These are phyloP conservation scores for Flaveria linearis DNA, from an alignment of 129 eudicot genomes.

Conservation along the genomic window DNA sequence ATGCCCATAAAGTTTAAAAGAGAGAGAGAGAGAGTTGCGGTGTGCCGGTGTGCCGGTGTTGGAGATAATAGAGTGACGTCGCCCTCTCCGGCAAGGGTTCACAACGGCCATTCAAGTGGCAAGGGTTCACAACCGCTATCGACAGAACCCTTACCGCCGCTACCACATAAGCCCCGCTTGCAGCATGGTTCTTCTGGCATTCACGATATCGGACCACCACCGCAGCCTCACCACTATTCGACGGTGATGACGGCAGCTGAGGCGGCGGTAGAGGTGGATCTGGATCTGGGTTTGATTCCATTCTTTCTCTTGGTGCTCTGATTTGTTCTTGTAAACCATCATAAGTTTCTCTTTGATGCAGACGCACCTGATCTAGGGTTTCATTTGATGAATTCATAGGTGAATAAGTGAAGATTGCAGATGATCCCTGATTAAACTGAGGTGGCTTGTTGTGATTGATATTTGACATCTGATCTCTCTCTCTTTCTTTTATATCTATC, in stretches of 20 bases:
- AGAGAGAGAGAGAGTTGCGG: too few species aligned
- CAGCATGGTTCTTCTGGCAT: too few species aligned
- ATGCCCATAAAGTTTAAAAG: too few species aligned
- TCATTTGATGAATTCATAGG: constrained; percentile 37
- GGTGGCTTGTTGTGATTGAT: constrained; percentile 29
- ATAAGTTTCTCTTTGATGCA: constrained; percentile 34
- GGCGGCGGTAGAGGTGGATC: constrained; percentile 18
- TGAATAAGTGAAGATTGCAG: constrained; percentile 31
- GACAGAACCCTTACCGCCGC: too few species aligned
- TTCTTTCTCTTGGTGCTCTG: constrained; percentile 13
- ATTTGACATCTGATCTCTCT: constrained; percentile 14
- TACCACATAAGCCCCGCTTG: too few species aligned
- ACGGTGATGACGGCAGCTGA: neutral
- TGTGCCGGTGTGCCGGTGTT: too few species aligned
- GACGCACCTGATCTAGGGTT: constrained; percentile 51
- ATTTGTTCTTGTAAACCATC: constrained; percentile 33
- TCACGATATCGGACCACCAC: constrained; percentile 38
- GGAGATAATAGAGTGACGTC: too few species aligned
- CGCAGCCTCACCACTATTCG: constrained; percentile 4
- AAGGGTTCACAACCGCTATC: too few species aligned
- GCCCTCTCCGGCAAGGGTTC: too few species aligned
- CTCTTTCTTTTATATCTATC: too few species aligned
- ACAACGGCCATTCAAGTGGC: too few species aligned
- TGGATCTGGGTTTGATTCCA: constrained; percentile 38
- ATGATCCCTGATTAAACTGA: constrained; percentile 37